phyloP scores from a whole-genome alignment of 129 eudicot species.

The Chrysanthemum seticuspe region DNA sequence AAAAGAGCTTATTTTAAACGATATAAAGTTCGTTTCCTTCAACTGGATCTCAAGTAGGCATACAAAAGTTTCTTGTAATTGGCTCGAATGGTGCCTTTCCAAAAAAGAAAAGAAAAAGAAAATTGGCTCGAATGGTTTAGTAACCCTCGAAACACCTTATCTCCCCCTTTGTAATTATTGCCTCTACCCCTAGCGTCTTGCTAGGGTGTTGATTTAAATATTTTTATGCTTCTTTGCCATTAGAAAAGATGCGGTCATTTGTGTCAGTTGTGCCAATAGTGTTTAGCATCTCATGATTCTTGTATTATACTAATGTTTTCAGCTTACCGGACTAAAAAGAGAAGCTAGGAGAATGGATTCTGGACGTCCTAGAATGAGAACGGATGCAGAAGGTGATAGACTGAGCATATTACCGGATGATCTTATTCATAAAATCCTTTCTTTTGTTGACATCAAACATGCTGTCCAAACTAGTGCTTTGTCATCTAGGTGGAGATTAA shows the following conservation, averaged over 20 bases:
- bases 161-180: too few relatives aligned
- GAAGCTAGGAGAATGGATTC: neutral
- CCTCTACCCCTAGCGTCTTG: too few relatives aligned
- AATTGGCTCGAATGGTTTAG: too few relatives aligned
- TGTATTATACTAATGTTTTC: neutral
- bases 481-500: neutral
- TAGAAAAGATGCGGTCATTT: neutral
- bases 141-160: too few relatives aligned
- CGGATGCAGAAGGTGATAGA: neutral
- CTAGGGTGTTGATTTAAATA: too few relatives aligned
- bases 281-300: neutral
- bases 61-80: too few relatives aligned
- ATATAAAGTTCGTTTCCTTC: too few relatives aligned
- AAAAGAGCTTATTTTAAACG: too few relatives aligned
- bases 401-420: conserved; percentile 4
- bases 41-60: too few relatives aligned
- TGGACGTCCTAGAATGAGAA: neutral
- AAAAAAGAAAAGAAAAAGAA: too few relatives aligned
- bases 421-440: conserved; percentile 1
- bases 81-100: too few relatives aligned
- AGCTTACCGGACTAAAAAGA: neutral
- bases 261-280: neutral
- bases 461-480: neutral
- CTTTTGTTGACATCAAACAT: neutral
- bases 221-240: too few relatives aligned